phyloP scores from a whole-genome alignment of 1,139 yeast genomes.

The Lodderomyces margitis region DNA sequence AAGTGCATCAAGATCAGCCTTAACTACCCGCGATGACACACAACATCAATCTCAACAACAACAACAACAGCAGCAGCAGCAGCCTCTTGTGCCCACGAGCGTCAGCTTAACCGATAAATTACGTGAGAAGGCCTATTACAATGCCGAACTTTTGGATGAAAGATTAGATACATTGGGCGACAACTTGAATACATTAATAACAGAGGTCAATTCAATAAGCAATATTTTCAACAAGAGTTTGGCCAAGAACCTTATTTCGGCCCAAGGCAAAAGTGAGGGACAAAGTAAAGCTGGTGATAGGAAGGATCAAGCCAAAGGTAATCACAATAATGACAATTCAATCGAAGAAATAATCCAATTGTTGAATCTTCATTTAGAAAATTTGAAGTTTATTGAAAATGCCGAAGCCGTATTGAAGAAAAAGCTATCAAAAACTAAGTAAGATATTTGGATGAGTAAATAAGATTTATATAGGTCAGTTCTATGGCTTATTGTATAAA shows the following conservation, averaged over 20 bases:
- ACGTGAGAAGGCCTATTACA: constrained; percentile 83
- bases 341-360: constrained; percentile 72
- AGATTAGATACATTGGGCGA: constrained; percentile 75
- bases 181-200: constrained; percentile 71
- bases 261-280: not conserved
- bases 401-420: constrained; percentile 67
- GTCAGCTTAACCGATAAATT: constrained; percentile 68
- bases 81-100: constrained; percentile 15
- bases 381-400: constrained; percentile 81
- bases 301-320: constrained; percentile 18
- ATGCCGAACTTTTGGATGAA: constrained; percentile 84
- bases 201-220: constrained; percentile 84
- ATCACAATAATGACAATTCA: constrained; percentile 20
- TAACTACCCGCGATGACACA: constrained; percentile 8
- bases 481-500: too few species aligned
- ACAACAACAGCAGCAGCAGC: constrained; percentile 1
- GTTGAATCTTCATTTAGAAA: constrained; percentile 84
- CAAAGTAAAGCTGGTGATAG: constrained; percentile 5
- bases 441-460: too few species aligned
- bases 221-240: constrained; percentile 69
- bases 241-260: constrained; percentile 17
- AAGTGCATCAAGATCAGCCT: constrained; percentile 7
- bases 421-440: constrained; percentile 41
- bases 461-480: too few species aligned
- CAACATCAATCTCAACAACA: not conserved